These are phyloP conservation scores for Didymella pomorum DNA, from an alignment of 2,329 filamentous ascomycete genomes.

Conservation along the genomic window DNA sequence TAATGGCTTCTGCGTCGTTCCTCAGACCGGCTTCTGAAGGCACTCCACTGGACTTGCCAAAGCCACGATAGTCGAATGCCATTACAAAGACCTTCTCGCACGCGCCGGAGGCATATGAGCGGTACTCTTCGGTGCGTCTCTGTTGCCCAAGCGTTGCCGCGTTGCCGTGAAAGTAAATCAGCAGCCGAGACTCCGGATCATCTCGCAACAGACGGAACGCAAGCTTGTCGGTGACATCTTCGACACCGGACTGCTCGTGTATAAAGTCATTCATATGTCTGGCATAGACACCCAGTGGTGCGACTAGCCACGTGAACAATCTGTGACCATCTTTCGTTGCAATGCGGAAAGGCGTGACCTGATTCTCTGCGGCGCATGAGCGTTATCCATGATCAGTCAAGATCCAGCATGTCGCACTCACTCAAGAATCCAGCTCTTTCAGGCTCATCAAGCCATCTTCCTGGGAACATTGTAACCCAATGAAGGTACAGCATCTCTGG, in stretches of 20 bases:
- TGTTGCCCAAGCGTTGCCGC: slow-evolving; percentile 79
- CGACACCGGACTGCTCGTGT: slow-evolving; percentile 44
- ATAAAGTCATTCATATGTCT: slow-evolving; percentile 73
- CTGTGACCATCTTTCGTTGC: slow-evolving; percentile 76
- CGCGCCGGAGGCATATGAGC: slow-evolving; percentile 72
- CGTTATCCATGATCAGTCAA: neutral
- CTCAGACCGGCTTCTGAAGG: slow-evolving; percentile 84
- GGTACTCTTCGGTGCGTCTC: slow-evolving; percentile 78
- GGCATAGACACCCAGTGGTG: slow-evolving; percentile 79
- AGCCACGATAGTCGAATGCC: slow-evolving; percentile 91
- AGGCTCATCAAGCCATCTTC: slow-evolving; percentile 47
- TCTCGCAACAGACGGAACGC: slow-evolving; percentile 61
- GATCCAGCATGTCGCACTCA: slow-evolving; percentile 23
- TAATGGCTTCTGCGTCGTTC: slow-evolving; percentile 75
- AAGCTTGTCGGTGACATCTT: slow-evolving; percentile 59
- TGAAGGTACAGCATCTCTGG: slow-evolving; percentile 49
- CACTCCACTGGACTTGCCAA: slow-evolving; percentile 78
- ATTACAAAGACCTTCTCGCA: slow-evolving; percentile 69
- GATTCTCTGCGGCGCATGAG: slow-evolving; percentile 67
- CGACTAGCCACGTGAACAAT: slow-evolving; percentile 89
- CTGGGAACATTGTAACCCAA: slow-evolving; percentile 46
- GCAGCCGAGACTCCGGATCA: slow-evolving; percentile 61
- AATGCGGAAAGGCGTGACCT: slow-evolving; percentile 84
- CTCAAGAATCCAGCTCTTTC: slow-evolving; percentile 50
- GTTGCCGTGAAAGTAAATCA: slow-evolving; percentile 69